phyloP scores from a whole-genome alignment of 805 yeast species.

The Groenewaldozyma salmanticensis region DNA sequence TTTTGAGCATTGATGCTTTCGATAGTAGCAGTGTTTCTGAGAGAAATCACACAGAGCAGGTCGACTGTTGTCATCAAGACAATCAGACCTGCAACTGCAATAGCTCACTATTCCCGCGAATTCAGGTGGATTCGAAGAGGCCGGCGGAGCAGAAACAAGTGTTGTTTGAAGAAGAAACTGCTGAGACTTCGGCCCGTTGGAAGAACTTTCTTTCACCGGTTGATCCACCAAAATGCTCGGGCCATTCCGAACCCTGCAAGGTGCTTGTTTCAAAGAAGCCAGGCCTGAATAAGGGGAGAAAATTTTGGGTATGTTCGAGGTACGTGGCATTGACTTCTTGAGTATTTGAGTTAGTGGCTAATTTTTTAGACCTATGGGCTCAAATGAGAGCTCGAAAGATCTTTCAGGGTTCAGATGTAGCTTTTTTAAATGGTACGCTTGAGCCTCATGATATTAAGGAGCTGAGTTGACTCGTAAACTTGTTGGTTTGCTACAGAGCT shows the following conservation, averaged over 20 bases:
- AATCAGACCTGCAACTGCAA: too few species aligned
- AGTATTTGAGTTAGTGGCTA: constrained; percentile 1
- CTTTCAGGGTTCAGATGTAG: constrained; percentile 20
- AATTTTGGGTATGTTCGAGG: constrained; percentile 31
- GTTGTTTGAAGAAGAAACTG: too few species aligned
- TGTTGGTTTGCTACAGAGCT: too few species aligned
- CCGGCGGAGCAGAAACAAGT: too few species aligned
- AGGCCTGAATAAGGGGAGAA: constrained; percentile 29
- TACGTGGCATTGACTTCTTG: constrained; percentile 2
- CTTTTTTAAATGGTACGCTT: constrained; percentile 26
- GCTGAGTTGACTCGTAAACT: constrained; percentile 7
- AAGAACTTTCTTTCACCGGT: constrained; percentile 16
- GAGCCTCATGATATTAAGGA: background rate
- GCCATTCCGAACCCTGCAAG: constrained; percentile 28
- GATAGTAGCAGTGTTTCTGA: too few species aligned
- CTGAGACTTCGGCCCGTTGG: too few species aligned
- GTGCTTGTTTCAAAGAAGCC: constrained; percentile 22
- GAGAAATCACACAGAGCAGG: too few species aligned
- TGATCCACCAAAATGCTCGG: constrained; percentile 22
- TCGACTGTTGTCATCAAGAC: too few species aligned
- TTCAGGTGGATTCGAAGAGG: too few species aligned
- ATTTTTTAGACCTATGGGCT: constrained; percentile 19
- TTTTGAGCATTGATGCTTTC: too few species aligned
- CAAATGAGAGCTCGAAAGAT: constrained; percentile 11
- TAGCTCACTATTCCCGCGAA: too few species aligned